These are phyloP conservation scores for Arthrinium phaeospermum DNA, from an alignment of 2,329 filamentous ascomycete species.

Conservation along the genomic window DNA sequence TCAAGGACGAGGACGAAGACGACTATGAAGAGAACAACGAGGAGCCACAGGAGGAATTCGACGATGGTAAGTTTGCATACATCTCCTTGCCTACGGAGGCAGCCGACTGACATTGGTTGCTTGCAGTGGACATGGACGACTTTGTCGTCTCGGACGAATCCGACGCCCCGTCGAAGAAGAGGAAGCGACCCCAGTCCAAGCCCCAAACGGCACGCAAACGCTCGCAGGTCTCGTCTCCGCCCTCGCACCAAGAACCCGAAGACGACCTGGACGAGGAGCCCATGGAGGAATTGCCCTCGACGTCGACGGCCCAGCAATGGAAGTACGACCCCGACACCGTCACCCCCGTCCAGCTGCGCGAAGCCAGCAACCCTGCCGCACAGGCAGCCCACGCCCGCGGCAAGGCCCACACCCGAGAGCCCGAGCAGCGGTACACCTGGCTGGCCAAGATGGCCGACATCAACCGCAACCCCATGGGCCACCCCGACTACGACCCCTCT, in stretches of 20 bases:
- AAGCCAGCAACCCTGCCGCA: slow-evolving; percentile 32
- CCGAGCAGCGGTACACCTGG: slow-evolving; percentile 88
- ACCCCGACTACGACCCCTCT: slow-evolving; percentile 89
- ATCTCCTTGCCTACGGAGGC: background rate
- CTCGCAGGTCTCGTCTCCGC: slow-evolving; percentile 58
- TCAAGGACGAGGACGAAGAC: slow-evolving; percentile 72
- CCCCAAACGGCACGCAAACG: slow-evolving; percentile 64
- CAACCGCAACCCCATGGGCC: slow-evolving; percentile 75
- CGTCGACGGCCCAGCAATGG: slow-evolving; percentile 85
- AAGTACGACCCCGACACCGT: slow-evolving; percentile 62
- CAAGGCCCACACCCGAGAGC: slow-evolving; percentile 82
- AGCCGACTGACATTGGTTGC: slow-evolving; percentile 23
- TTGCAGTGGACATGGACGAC: slow-evolving; percentile 74
- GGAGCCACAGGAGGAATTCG: slow-evolving; percentile 61
- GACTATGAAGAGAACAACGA: slow-evolving; percentile 72
- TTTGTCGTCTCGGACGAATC: slow-evolving; percentile 90
- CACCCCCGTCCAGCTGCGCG: slow-evolving; percentile 37
- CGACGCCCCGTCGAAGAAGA: slow-evolving; percentile 75
- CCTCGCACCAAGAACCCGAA: slow-evolving; percentile 39
- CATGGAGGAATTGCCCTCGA: slow-evolving; percentile 61
- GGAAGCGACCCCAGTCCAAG: slow-evolving; percentile 69
- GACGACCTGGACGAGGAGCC: slow-evolving; percentile 52
- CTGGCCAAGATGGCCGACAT: slow-evolving; percentile 85
- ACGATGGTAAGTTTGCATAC: background rate
- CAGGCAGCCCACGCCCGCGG: slow-evolving; percentile 50